Evolutionary conservation across 2,329 filamentous ascomycete genomes (phyloP).

Genomic region (Ascochyta fabae): DNA sequence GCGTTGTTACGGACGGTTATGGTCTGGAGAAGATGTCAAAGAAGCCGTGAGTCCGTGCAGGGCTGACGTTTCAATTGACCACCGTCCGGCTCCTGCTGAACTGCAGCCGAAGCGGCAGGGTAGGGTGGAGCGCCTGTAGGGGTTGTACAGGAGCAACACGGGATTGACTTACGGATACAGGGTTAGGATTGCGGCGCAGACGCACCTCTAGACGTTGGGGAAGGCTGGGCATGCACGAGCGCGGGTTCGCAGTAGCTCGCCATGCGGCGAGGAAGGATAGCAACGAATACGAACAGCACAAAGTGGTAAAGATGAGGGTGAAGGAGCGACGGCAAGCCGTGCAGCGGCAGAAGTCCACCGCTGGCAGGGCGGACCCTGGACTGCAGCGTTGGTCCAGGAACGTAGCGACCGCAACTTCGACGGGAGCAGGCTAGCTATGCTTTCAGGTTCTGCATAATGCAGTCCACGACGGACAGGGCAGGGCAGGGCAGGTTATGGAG

Average conservation of each 20-base stretch:
- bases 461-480: neutral
- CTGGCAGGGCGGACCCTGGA: conserved; percentile 31
- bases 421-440: conserved; percentile 29
- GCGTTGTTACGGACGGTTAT: conserved; percentile 45
- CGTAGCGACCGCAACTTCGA: conserved; percentile 27
- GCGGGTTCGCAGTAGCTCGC: conserved; percentile 26
- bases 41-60: conserved; percentile 49
- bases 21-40: conserved; percentile 42
- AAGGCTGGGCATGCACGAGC: conserved; percentile 34
- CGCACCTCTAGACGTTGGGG: conserved; percentile 32
- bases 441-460: conserved; percentile 4
- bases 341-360: conserved; percentile 35
- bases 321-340: conserved; percentile 34
- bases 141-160: conserved; percentile 29
- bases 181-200: conserved; percentile 40
- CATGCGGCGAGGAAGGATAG: conserved; percentile 38
- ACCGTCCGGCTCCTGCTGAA: conserved; percentile 44
- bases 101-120: conserved; percentile 42
- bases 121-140: conserved; percentile 29
- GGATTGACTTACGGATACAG: conserved; percentile 41
- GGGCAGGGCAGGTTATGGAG: conserved; percentile 39
- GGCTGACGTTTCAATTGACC: conserved; percentile 45
- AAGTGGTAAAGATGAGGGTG: conserved; percentile 33
- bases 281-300: conserved; percentile 42
- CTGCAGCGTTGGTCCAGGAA: conserved; percentile 26